Base-by-base conservation (phyloP, 2,329 filamentous ascomycete genomes). In the Xylariaceae sp. region DNA sequence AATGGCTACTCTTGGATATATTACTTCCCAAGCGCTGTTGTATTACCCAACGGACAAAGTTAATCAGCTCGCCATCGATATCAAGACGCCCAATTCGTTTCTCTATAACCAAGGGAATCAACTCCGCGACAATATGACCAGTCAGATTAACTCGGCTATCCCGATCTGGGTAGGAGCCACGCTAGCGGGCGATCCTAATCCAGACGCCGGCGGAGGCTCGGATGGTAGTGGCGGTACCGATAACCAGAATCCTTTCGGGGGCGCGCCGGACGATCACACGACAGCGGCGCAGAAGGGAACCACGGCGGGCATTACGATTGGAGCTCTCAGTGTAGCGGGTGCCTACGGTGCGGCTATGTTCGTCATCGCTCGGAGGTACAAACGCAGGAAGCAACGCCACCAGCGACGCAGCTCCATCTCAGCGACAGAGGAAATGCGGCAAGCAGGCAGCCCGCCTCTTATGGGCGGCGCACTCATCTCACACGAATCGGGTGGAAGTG, bases 281-380 rank as follows among this genome's bases (percentile, higher is more conserved):
- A 80, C 80, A 4, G 76, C 85, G 45, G 81, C 81, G 59, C 75
- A 81, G 66, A 76, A 76, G 65, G 84, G 81, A 42, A 86, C 84
- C 35, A 85, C 80, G 1, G 82, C 80, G 29, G 84, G 81, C 61
- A 85, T 96, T 65, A 89, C 87, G 54, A 79, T 89, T 27, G 89
- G 89, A 65, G 87, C 89, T 30, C 83, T 91, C 34, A 81, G 82
- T 43, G 85, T 91, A 66, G 89, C 89, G 42, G 87, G 86, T 49
- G 85, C 90, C n/a, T 96, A 96, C 64, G 91, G 91, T 67, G 89
- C 88, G 9, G 91, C 89, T 70, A 96, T 96, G 91, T 92, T 96
- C 76, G 85, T 94, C 66, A 84, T 96, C 62, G 91, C 91, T 48
- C 86, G 91, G 58, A 83, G 91, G 57, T 96, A 96, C 80, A 89